Base-by-base conservation (phyloP, 169 alveolate species). In the Eimeria sp. region DNA sequence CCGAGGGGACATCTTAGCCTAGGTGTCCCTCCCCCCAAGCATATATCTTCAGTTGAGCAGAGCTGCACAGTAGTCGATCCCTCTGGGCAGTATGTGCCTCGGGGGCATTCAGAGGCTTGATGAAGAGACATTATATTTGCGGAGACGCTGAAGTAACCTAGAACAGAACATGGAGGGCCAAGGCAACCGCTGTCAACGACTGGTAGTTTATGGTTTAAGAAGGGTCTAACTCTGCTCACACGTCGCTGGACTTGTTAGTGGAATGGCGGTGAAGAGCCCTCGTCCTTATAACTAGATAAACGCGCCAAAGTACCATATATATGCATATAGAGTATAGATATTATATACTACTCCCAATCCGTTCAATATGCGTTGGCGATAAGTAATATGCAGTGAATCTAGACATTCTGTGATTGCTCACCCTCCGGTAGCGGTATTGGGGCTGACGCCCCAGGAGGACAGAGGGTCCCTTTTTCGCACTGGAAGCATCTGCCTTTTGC, bases 401-500 rank as follows among this genome's bases (percentile, higher is more conserved):
- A 6, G 9, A 3, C 49, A 40, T 13, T 65, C 43, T 25, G n/a
- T 65, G 5, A 27, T 9, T 49, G 43, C 65, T 80, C 43, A 80
- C 89, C 89, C 70, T 14, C 61, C 3, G 18, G 72, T 6, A 80
- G 67, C 70, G 43, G 47, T 34, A 80, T 25, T 18, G 89, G 89
- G 7, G 65, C 89, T 49, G 65, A 4, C 45, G 67, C 67, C 14
- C 70, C 67, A 10, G 89, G 89, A n/a, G 89, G 89, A 51, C 89
- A 80, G 65, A 45, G 7, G 9, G 45, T 18, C 13, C 89, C 89
- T 49, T 51, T 43, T 0, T 14, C 25, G 65, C 89, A 80, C 22
- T 14, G 9, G 89, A 20, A 49, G 30, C 89, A 80, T 51, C 49
- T 80, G 51, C 89, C 89, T 9, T 6, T 43, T n/a, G 45, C 89